Evolutionary conservation across 139 green algal genomes (phyloP).

Genomic region (Coccomyxa sp.): DNA sequence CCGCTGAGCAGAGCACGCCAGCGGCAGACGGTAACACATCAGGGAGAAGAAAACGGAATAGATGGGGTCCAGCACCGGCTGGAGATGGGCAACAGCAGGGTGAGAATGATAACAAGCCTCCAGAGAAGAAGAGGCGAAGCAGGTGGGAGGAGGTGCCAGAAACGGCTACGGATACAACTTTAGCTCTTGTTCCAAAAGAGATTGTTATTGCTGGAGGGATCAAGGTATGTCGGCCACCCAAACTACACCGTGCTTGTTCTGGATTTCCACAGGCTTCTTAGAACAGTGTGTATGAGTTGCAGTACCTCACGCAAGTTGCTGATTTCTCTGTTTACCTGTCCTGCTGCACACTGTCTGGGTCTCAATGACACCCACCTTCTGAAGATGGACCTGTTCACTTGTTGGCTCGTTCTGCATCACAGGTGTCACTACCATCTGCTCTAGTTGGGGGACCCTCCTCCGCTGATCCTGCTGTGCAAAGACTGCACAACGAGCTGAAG

Average conservation of each 20-base stretch:
- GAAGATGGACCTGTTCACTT: not conserved
- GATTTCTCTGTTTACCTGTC: not conserved
- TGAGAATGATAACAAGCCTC: not conserved
- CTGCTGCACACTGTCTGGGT: not conserved
- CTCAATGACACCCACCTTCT: not conserved
- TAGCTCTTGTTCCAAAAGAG: conserved; percentile 17
- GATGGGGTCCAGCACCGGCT: not conserved
- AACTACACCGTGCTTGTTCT: not conserved
- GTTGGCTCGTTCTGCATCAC: not conserved
- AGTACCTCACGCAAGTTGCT: too few relatives aligned
- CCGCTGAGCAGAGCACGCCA: too few relatives aligned
- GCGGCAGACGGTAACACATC: not conserved
- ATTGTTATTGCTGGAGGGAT: conserved; percentile 27
- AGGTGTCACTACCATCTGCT: conserved; percentile 41
- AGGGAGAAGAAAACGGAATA: not conserved
- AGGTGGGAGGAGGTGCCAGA: conserved; percentile 13
- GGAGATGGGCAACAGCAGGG: not conserved
- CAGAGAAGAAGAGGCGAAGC: conserved; percentile 21
- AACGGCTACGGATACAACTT: not conserved
- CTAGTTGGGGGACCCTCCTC: conserved; percentile 25
- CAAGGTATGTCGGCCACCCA: conserved; percentile 14
- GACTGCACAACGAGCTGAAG: conserved; percentile 37
- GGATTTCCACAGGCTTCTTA: too few relatives aligned
- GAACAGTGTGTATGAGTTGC: not conserved
- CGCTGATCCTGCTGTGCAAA: conserved; percentile 39